Evolutionary conservation across 257 asterid species (phyloP), one percentile per base, ranked within the genome.

Genomic region (Striga asiatica): DNA sequence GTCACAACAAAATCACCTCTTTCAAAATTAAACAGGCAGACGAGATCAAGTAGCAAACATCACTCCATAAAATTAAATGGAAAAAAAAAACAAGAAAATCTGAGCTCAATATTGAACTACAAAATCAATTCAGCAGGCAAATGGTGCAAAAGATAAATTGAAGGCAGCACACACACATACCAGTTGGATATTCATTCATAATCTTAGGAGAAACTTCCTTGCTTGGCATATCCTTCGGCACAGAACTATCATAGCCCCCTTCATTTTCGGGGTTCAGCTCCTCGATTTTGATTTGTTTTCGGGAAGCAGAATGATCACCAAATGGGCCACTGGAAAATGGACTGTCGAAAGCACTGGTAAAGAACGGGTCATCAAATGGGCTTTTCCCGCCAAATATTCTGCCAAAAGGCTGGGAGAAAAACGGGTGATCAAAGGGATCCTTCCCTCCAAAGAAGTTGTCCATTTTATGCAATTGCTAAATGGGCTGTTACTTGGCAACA

Each of bases 351-450:
- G n/a, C n/a, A n/a, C n/a, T 2, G 32, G 32, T 27, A 27, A 7
- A 27, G 62, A 78, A 78, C 0, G 79, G 79, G 61, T 67, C 81
- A 31, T 64, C 76, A 62, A 72, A 74, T 2, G 73, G 82, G 48
- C 69, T 61, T 22, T 45, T 73, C 65, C 71, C 80, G 56, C 74
- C 77, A 45, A 78, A 77, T 16, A 79, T 68, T 29, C 72, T 69
- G 21, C 76, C 74, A 66, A 78, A 78, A 53, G 88, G 83, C 22
- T 68, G 81, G 43, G 80, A 75, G 59, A 82, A 84, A 39, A 88
- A 84, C 0, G 95, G 95, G 51, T 84, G 79, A 58, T 88, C 92
- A 60, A 88, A 84, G 4, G 92, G 92, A 66, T 65, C 68, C 28
- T 80, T 80, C 53, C 95, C 93, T 52, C 95, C 95, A 78, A 84